Conservation (phyloP, 768 basidiomycete genomes). For the Boletellus ananas region DNA sequence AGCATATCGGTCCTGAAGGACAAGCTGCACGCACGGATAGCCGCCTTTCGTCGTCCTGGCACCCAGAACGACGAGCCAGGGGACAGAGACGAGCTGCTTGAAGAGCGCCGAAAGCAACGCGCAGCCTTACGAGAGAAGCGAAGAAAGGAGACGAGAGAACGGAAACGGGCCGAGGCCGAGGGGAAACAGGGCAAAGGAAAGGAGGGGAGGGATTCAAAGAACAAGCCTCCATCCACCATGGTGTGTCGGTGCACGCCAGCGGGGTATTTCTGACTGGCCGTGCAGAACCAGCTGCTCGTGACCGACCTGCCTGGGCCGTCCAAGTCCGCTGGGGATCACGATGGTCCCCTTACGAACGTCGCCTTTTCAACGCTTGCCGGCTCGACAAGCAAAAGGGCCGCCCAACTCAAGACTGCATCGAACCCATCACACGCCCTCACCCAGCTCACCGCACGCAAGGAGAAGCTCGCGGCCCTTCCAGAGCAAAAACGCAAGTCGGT, state of each 20-base stretch:
- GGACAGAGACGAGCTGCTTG: conserved; percentile 77
- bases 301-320: conserved; percentile 40
- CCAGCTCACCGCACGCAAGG: conserved; percentile 73
- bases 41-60: conserved; percentile 52
- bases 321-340: conserved; percentile 27
- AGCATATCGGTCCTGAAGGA: conserved; percentile 64
- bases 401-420: conserved; percentile 62
- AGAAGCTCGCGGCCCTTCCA: conserved; percentile 69
- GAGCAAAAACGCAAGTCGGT: conserved; percentile 80
- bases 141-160: conserved; percentile 82
- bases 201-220: conserved; percentile 43
- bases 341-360: conserved; percentile 54
- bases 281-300: conserved; percentile 69
- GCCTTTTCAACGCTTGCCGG: conserved; percentile 65
- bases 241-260: conserved; percentile 33
- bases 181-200: conserved; percentile 47
- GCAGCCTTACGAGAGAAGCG: conserved; percentile 83
- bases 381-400: conserved; percentile 44
- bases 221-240: conserved; percentile 48
- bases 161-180: conserved; percentile 66
- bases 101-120: conserved; percentile 71
- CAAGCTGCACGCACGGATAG: conserved; percentile 75
- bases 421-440: conserved; percentile 85
- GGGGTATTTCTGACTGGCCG: background rate
- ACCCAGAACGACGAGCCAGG: conserved; percentile 40